Conservation (phyloP, 1,284 basidiomycete genomes). For the Ceratobasidium sp. region DNA sequence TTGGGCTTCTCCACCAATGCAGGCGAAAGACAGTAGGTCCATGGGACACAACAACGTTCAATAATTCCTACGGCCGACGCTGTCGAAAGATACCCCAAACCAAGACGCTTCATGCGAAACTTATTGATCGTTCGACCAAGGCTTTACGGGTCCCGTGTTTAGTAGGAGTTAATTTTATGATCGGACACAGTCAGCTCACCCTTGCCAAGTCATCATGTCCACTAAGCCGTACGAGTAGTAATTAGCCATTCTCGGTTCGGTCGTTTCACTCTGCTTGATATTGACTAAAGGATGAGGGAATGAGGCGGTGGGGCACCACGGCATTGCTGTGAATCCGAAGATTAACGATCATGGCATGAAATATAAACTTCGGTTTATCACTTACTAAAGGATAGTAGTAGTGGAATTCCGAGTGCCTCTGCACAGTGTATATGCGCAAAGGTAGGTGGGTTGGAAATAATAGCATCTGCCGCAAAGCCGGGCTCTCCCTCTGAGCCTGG, state of each 20-base stretch:
- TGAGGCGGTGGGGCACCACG: slow-evolving; percentile 65
- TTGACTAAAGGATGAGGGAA: slow-evolving; percentile 71
- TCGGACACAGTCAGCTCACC: slow-evolving; percentile 52
- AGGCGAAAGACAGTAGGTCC: slow-evolving; percentile 72
- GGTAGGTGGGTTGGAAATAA: slow-evolving; percentile 67
- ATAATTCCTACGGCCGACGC: slow-evolving; percentile 60
- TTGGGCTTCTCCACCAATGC: slow-evolving; percentile 65
- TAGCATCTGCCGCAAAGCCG: slow-evolving; percentile 64
- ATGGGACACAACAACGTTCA: slow-evolving; percentile 65
- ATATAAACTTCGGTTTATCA: slow-evolving; percentile 38
- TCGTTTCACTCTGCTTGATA: slow-evolving; percentile 56
- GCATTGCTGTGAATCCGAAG: slow-evolving; percentile 62
- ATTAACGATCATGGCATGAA: slow-evolving; percentile 32
- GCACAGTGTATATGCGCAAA: slow-evolving; percentile 70
- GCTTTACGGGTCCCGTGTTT: slow-evolving; percentile 50
- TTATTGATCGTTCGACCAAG: slow-evolving; percentile 65
- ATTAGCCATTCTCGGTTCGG: slow-evolving; percentile 59
- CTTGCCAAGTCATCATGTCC: slow-evolving; percentile 63
- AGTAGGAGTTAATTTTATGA: not conserved
- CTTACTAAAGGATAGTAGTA: slow-evolving; percentile 64
- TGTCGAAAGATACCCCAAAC: slow-evolving; percentile 56
- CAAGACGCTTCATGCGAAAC: slow-evolving; percentile 60
- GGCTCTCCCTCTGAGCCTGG: slow-evolving; percentile 51
- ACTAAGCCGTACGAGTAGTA: slow-evolving; percentile 63
- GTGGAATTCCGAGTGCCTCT: slow-evolving; percentile 65